phyloP scores from a whole-genome alignment of 169 alveolate genomes.

The Cystoisospora suis region DNA sequence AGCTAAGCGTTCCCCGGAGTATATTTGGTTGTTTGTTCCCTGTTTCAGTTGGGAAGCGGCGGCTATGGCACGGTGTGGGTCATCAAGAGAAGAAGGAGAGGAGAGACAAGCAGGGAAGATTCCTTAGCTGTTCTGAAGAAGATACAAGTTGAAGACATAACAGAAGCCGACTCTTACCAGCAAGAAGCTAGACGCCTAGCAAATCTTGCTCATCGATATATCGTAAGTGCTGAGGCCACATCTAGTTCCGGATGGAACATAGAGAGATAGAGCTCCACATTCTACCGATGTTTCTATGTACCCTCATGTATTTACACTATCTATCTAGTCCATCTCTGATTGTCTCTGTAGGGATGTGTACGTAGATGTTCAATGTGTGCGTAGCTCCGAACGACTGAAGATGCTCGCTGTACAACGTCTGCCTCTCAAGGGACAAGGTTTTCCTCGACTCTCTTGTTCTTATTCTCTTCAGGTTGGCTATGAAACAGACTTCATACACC shows the following conservation, averaged over 20 bases:
- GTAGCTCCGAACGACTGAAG: too few relatives aligned
- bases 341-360: too few relatives aligned
- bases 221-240: neutral
- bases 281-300: too few relatives aligned
- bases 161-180: conserved; percentile 51
- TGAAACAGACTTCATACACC: conserved; percentile 60
- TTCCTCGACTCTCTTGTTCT: too few relatives aligned
- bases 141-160: conserved; percentile 35
- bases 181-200: conserved; percentile 48
- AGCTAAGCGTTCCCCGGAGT: neutral
- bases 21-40: neutral
- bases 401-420: too few relatives aligned
- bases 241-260: too few relatives aligned
- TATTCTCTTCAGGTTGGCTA: conserved; percentile 42
- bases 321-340: too few relatives aligned
- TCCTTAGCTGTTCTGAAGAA: conserved; percentile 46
- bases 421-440: too few relatives aligned
- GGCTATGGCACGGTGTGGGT: conserved; percentile 64
- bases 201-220: conserved; percentile 19
- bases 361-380: too few relatives aligned
- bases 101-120: neutral
- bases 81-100: neutral
- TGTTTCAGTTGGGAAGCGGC: conserved; percentile 53
- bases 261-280: too few relatives aligned
- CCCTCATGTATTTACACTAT: too few relatives aligned